Evolutionary conservation across 2,329 filamentous ascomycete genomes (phyloP).

Genomic region (Setomelanomma holmii): DNA sequence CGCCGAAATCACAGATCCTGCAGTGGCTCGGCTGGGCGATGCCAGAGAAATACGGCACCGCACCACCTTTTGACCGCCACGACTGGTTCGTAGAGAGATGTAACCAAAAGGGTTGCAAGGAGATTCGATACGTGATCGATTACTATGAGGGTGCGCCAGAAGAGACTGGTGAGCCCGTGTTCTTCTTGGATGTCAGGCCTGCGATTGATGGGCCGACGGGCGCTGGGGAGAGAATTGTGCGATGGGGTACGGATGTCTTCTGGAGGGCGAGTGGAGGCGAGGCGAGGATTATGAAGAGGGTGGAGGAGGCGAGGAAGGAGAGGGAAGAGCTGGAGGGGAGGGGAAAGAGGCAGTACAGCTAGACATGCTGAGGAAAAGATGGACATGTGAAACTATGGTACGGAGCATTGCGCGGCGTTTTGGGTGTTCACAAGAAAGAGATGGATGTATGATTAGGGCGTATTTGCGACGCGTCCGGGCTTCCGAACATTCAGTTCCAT

Average conservation of each 20-base stretch:
- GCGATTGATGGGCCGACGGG: constrained; percentile 82
- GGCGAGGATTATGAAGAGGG: constrained; percentile 57
- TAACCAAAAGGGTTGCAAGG: constrained; percentile 69
- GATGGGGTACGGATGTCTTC: constrained; percentile 95
- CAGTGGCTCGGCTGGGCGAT: constrained; percentile 81
- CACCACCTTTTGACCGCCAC: constrained; percentile 93
- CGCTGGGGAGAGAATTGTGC: constrained; percentile 80
- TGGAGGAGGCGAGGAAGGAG: constrained; percentile 38
- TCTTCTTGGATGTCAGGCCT: constrained; percentile 92
- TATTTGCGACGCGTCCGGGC: background rate
- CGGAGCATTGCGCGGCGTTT: constrained; percentile 13
- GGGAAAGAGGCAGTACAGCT: constrained; percentile 38
- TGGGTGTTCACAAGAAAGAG: background rate
- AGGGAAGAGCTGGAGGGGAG: constrained; percentile 32
- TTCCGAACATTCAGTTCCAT: background rate
- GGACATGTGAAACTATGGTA: background rate
- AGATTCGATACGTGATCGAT: constrained; percentile 95
- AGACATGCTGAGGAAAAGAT: too few relatives aligned
- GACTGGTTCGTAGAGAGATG: constrained; percentile 92
- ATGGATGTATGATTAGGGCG: constrained; percentile 1
- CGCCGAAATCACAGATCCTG: constrained; percentile 87
- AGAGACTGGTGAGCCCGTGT: constrained; percentile 87
- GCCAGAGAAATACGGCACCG: constrained; percentile 77
- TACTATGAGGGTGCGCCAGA: constrained; percentile 89
- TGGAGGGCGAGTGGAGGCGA: constrained; percentile 82